Conservation (phyloP, 495 filamentous ascomycete species). For the Pseudevernia furfuracea region DNA sequence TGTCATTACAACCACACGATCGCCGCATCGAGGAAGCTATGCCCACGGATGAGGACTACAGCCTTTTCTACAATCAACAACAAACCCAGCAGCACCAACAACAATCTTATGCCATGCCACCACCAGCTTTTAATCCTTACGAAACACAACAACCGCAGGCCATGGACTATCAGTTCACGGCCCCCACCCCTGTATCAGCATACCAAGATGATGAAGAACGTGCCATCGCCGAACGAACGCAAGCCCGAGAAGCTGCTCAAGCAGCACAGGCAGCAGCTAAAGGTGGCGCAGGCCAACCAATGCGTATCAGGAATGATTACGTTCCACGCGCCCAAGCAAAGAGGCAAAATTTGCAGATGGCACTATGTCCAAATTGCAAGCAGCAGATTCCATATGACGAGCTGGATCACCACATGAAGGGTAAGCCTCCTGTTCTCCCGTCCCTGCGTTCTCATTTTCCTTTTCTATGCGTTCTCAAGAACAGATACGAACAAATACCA, state of each 20-base stretch:
- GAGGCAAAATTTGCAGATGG: conserved; percentile 55
- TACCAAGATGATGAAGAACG: conserved; percentile 60
- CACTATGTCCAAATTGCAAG: conserved; percentile 88
- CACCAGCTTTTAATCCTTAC: conserved; percentile 31
- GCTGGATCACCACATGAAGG: conserved; percentile 89
- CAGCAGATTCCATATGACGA: conserved; percentile 80
- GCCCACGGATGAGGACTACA: conserved; percentile 64
- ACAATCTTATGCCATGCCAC: conserved; percentile 29
- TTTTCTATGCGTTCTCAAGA: not conserved
- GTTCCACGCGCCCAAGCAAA: conserved; percentile 75
- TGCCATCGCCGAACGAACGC: conserved; percentile 57
- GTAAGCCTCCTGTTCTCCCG: conserved; percentile 34
- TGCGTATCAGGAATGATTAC: conserved; percentile 91
- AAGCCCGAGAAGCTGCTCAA: conserved; percentile 63
- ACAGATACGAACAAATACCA: conserved; percentile 12
- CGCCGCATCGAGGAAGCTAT: conserved; percentile 93
- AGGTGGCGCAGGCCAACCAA: conserved; percentile 55
- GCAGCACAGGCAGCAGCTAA: conserved; percentile 72
- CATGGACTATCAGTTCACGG: conserved; percentile 33
- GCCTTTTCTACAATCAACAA: conserved; percentile 50
- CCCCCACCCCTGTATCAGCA: conserved; percentile 19
- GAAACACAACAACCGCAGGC: conserved; percentile 34
- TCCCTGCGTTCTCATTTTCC: not conserved
- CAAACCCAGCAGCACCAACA: conserved; percentile 27
- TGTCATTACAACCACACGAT: conserved; percentile 66